These are phyloP conservation scores for Angomonas ambiguus DNA, from an alignment of 208 protist species.

Conservation along the genomic window DNA sequence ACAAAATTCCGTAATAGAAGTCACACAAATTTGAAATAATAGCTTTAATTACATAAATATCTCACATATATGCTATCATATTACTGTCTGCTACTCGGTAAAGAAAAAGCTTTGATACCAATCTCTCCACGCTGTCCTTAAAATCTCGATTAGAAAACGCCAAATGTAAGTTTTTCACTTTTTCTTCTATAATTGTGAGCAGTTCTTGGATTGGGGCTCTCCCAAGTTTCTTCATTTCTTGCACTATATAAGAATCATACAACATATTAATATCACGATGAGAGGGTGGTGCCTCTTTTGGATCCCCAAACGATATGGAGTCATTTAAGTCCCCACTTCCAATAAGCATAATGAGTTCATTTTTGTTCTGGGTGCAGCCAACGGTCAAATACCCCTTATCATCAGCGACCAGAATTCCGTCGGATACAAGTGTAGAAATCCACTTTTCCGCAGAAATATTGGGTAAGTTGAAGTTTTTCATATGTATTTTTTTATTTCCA, in stretches of 20 bases:
- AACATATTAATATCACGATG: background rate
- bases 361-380: background rate
- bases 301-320: background rate
- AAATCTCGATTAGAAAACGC: background rate
- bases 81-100: background rate
- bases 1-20: background rate
- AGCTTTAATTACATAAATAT: background rate
- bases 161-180: background rate
- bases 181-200: background rate
- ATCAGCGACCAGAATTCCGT: background rate
- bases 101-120: background rate
- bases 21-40: background rate
- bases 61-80: background rate
- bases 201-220: background rate
- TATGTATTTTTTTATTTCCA: background rate
- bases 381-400: background rate
- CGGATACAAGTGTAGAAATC: background rate
- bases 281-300: background rate
- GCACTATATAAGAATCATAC: background rate
- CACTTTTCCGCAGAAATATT: background rate
- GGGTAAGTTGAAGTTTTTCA: background rate
- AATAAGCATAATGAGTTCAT: background rate
- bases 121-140: constrained; percentile 1
- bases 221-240: background rate
- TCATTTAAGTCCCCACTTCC: background rate